phyloP scores from a whole-genome alignment of 2,329 filamentous ascomycete species.

The Aspergillus uvarum region DNA sequence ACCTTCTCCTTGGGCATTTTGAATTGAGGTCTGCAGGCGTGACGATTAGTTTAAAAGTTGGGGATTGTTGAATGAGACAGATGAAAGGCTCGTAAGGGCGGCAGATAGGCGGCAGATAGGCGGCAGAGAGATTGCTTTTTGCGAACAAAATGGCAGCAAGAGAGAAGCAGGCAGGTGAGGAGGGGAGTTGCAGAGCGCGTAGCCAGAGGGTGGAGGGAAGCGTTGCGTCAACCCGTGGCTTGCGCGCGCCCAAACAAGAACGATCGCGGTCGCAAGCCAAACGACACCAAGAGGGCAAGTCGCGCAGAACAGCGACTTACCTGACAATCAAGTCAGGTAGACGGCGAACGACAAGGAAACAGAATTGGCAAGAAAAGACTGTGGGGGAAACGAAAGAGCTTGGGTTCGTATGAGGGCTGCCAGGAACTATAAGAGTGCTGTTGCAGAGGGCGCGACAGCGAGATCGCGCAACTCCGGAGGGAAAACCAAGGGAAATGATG shows the following conservation, averaged over 20 bases:
- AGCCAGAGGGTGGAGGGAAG: slow-evolving; percentile 7
- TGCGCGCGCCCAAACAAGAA: slow-evolving; percentile 21
- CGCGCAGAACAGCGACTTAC: slow-evolving; percentile 20
- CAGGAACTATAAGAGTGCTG: slow-evolving; percentile 24
- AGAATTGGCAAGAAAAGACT: slow-evolving; percentile 15
- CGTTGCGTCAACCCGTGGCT: slow-evolving; percentile 14
- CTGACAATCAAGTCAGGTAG: slow-evolving; percentile 15
- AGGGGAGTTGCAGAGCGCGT: slow-evolving; percentile 13
- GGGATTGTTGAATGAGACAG: not conserved
- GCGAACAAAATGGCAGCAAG: slow-evolving; percentile 14
- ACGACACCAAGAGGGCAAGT: slow-evolving; percentile 20
- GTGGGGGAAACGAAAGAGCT: slow-evolving; percentile 11
- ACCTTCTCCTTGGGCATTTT: slow-evolving; percentile 70
- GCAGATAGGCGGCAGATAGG: not conserved
- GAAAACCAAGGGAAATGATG: slow-evolving; percentile 24
- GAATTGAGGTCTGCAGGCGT: slow-evolving; percentile 25
- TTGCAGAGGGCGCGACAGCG: slow-evolving; percentile 23
- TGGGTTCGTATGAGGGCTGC: slow-evolving; percentile 8
- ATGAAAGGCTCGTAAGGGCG: not conserved
- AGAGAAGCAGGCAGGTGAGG: not conserved
- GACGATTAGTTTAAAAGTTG: slow-evolving; percentile 12
- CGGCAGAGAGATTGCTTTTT: slow-evolving; percentile 11
- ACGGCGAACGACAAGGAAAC: slow-evolving; percentile 12
- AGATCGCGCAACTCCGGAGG: slow-evolving; percentile 23
- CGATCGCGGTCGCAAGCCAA: slow-evolving; percentile 26